A percentile compares a stretch with the other conserved stretches of the same genome.
phyloP scores from a whole-genome alignment of 1,284 basidiomycete species.

The Moesziomyces sp. region DNA sequence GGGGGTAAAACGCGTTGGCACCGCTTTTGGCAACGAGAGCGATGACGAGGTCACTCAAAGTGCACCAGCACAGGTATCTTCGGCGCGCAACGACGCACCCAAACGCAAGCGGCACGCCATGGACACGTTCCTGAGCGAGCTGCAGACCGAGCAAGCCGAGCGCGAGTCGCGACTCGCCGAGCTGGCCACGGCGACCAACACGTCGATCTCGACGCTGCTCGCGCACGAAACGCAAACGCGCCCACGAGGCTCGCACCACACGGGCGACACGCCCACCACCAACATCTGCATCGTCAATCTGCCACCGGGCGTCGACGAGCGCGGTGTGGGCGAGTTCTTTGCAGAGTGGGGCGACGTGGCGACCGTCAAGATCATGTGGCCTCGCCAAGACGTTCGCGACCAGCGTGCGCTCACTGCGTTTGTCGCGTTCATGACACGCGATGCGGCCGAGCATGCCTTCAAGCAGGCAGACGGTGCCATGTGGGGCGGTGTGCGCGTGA shows the following conservation, averaged over 20 bases:
- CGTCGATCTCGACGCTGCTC: conserved; percentile 37
- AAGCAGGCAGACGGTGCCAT: conserved; percentile 88
- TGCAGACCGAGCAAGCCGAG: conserved; percentile 78
- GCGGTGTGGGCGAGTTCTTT: conserved; percentile 85
- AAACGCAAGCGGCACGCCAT: conserved; percentile 50
- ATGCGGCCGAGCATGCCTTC: conserved; percentile 86
- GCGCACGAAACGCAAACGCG: conserved; percentile 85
- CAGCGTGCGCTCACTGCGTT: conserved; percentile 87
- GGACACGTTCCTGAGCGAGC: conserved; percentile 50
- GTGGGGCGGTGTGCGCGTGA: conserved; percentile 85
- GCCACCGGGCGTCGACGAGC: conserved; percentile 84
- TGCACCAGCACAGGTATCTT: background rate
- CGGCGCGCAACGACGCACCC: conserved; percentile 25
- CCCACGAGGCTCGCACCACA: conserved; percentile 82
- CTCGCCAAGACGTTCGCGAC: conserved; percentile 71
- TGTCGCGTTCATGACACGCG: conserved; percentile 92
- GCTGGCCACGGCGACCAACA: conserved; percentile 24
- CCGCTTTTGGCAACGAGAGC: conserved; percentile 40
- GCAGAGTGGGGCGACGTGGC: conserved; percentile 72
- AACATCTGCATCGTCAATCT: conserved; percentile 89
- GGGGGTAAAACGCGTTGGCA: conserved; percentile 1
- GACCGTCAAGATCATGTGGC: conserved; percentile 69
- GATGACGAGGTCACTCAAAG: conserved; percentile 2
- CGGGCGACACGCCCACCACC: conserved; percentile 80
- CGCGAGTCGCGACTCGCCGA: conserved; percentile 79